Evolutionary conservation across 2,329 filamentous ascomycete genomes (phyloP).

Genomic region (Sporothrix globosa): DNA sequence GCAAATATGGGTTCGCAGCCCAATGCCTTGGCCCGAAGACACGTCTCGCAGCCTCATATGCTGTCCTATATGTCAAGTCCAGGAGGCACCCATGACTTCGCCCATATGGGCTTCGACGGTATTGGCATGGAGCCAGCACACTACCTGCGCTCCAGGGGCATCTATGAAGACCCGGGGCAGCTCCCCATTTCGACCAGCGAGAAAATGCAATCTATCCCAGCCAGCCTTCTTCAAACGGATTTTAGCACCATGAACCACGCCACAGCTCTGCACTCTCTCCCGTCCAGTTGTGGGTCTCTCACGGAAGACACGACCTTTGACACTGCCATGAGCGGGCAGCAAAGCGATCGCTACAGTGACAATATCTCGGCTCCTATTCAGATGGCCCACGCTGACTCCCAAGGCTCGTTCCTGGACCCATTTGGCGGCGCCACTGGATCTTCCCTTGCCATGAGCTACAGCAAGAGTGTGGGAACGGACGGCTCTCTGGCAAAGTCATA

Average conservation of each 20-base stretch:
- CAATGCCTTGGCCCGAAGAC: neutral
- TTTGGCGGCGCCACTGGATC: neutral
- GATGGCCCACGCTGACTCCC: conserved; percentile 44
- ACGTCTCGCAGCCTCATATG: conserved; percentile 18
- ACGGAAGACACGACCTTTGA: conserved; percentile 44
- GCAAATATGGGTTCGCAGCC: neutral
- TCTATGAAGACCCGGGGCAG: neutral
- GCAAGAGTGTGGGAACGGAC: neutral
- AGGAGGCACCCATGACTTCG: neutral
- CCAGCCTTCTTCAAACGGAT: neutral
- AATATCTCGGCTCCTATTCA: conserved; percentile 38
- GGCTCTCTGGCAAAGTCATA: neutral
- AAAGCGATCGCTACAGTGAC: conserved; percentile 42
- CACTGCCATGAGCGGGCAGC: conserved; percentile 43
- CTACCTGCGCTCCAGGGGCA: conserved; percentile 29
- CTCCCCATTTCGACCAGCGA: conserved; percentile 33
- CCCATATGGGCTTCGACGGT: conserved; percentile 14
- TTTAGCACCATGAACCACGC: neutral
- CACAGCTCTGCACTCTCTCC: conserved; percentile 26
- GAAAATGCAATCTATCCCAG: neutral
- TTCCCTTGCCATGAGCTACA: neutral
- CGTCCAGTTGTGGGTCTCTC: conserved; percentile 45
- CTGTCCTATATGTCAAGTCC: neutral
- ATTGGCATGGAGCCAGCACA: conserved; percentile 34
- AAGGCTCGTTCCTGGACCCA: conserved; percentile 39